These are phyloP conservation scores for Aspergillus sp. DNA, from an alignment of 2,329 filamentous ascomycete species.

Conservation along the genomic window DNA sequence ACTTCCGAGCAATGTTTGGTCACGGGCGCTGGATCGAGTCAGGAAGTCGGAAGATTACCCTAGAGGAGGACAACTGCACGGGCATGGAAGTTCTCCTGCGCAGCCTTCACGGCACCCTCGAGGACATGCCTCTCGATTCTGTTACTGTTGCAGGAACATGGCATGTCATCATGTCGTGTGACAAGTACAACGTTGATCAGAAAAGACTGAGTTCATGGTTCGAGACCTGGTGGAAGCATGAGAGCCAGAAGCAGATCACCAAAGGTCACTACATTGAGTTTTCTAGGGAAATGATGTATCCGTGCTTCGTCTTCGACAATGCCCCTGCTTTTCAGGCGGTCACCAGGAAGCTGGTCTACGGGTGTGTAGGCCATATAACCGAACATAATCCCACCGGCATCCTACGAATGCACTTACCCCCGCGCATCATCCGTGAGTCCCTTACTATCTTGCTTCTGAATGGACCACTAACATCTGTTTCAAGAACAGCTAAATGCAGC, in stretches of 20 bases:
- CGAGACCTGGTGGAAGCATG: neutral
- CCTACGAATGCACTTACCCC: neutral
- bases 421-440: slow-evolving; percentile 7
- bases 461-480: neutral
- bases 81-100: neutral
- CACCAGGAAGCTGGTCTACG: slow-evolving; percentile 6
- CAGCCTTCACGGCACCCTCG: neutral
- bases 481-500: slow-evolving; percentile 11
- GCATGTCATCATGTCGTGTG: neutral
- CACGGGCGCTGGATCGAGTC: neutral
- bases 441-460: no score
- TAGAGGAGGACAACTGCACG: neutral
- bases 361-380: neutral
- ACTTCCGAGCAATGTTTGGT: neutral
- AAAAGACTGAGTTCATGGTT: neutral
- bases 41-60: neutral
- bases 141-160: neutral
- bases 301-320: neutral
- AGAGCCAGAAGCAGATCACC: neutral
- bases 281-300: neutral
- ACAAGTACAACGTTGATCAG: neutral
- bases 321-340: neutral
- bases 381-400: slow-evolving; percentile 8
- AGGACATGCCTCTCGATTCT: neutral
- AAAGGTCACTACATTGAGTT: neutral